Percentiles rank a stretch among this genome's conserved stretches.
These are phyloP conservation scores for Fusarium sp. DNA, from an alignment of 2,329 filamentous ascomycete species.

Conservation along the genomic window DNA sequence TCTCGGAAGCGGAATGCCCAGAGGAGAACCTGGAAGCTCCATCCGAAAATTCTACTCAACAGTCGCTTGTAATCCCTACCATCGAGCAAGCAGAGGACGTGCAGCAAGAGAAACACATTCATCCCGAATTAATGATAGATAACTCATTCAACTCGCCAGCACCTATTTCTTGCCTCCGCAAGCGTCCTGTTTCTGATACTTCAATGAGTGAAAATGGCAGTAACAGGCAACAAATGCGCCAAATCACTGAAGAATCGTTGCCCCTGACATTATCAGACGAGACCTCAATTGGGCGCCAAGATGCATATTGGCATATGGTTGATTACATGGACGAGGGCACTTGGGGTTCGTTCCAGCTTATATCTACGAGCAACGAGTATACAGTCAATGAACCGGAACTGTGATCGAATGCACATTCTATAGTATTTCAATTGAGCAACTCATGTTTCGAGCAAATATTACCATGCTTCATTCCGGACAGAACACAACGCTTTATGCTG, in stretches of 20 bases:
- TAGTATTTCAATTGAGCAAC: neutral
- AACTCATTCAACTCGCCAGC: neutral
- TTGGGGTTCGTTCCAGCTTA: constrained; percentile 47
- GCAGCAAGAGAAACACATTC: neutral
- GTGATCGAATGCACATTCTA: constrained; percentile 16
- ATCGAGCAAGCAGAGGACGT: neutral
- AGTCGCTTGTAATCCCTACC: neutral
- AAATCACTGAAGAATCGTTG: constrained; percentile 19
- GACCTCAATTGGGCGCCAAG: constrained; percentile 40
- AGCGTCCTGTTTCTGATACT: constrained; percentile 34
- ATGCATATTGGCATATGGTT: constrained; percentile 49
- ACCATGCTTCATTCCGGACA: neutral
- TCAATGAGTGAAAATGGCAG: neutral
- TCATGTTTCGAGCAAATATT: neutral
- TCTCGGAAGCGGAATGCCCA: neutral
- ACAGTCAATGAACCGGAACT: constrained; percentile 47
- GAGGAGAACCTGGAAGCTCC: neutral
- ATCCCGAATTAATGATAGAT: neutral
- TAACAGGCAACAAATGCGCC: neutral
- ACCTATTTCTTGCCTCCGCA: neutral
- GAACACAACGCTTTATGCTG: neutral
- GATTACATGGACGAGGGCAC: constrained; percentile 39
- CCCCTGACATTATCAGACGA: constrained; percentile 18
- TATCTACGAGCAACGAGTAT: constrained; percentile 50
- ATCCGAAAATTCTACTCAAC: neutral